phyloP scores from a whole-genome alignment of 257 asterid genomes.

The Solanum raphanifolium region DNA sequence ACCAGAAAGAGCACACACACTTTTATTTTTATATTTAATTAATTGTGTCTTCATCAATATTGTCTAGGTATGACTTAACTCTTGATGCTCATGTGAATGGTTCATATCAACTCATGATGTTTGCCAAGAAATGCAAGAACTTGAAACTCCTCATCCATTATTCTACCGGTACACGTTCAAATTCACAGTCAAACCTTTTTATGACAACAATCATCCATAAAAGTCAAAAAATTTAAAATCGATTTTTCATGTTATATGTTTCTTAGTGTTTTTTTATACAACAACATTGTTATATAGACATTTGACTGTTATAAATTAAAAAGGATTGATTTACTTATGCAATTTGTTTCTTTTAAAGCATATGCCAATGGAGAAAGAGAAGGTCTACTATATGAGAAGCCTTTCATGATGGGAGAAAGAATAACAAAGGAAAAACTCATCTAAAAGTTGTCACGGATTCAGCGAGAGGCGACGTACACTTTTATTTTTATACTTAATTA shows the following conservation, averaged over 20 bases:
- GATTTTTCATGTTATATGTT: no score
- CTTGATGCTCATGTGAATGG: constrained; percentile 24
- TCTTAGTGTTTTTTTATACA: no score
- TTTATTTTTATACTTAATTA: no score
- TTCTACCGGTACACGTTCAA: neutral
- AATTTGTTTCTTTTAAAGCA: neutral
- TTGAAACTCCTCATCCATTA: constrained; percentile 19
- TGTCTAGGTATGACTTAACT: constrained; percentile 29
- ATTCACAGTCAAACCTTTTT: no score
- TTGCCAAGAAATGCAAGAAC: constrained; percentile 43
- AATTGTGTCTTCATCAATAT: no score
- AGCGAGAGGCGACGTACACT: fast-evolving
- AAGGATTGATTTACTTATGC: neutral
- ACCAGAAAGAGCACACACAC: fast-evolving
- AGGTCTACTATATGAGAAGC: neutral
- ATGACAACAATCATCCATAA: no score
- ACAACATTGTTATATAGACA: no score
- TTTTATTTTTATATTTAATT: neutral
- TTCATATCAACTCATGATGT: constrained; percentile 6
- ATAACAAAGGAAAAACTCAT: neutral
- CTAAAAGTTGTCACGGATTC: neutral
- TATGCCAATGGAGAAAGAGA: neutral
- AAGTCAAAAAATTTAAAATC: no score
- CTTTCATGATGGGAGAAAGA: neutral
- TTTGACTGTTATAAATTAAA: no score